Evolutionary conservation across 257 asterid species (phyloP).

Genomic region (Salvia splendens): DNA sequence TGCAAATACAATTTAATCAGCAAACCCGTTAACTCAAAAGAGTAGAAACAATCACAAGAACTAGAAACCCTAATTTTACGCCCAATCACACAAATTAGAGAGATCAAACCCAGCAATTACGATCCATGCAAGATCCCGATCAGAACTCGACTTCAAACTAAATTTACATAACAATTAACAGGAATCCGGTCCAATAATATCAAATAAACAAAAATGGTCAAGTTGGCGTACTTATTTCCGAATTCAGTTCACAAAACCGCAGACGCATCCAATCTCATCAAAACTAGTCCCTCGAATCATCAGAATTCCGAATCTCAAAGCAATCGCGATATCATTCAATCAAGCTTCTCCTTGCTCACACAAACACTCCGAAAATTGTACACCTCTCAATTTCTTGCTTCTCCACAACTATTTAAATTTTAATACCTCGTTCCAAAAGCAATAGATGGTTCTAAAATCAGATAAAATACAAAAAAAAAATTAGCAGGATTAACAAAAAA

Average conservation of each 20-base stretch:
- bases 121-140: constrained; percentile 52
- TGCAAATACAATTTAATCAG: constrained; percentile 7
- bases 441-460: neutral
- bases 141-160: constrained; percentile 39
- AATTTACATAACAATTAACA: constrained; percentile 33
- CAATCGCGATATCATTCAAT: constrained; percentile 38
- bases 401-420: neutral
- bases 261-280: constrained; percentile 6
- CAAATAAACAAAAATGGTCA: constrained; percentile 21
- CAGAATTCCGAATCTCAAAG: constrained; percentile 27
- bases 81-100: constrained; percentile 41
- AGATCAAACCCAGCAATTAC: constrained; percentile 63
- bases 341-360: constrained; percentile 14
- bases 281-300: constrained; percentile 22
- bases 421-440: neutral
- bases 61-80: constrained; percentile 26
- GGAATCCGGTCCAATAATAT: constrained; percentile 26
- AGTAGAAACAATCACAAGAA: neutral
- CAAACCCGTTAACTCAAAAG: constrained; percentile 4
- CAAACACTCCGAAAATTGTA: constrained; percentile 17
- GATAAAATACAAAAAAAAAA: neutral
- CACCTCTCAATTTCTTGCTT: constrained; percentile 10
- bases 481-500: too few relatives aligned
- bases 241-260: constrained; percentile 27
- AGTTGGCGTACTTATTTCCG: constrained; percentile 27